Evolutionary conservation across 208 protist species (phyloP).

Genomic region (Trypanosoma grayi): DNA sequence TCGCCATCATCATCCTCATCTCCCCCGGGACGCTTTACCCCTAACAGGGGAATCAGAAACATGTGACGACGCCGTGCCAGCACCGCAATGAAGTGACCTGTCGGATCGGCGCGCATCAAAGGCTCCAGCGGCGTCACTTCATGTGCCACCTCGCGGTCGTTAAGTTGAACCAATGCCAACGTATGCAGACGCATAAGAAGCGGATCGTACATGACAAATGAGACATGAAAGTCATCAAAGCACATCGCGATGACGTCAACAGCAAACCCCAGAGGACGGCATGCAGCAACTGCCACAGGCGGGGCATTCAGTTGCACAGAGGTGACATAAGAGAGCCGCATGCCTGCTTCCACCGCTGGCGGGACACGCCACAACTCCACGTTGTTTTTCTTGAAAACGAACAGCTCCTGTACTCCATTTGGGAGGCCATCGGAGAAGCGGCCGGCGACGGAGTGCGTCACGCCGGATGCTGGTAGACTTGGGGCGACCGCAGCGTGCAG

Average conservation of each 20-base stretch:
- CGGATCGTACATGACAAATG: slow-evolving; percentile 74
- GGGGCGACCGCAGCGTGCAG: slow-evolving; percentile 70
- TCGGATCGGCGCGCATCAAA: slow-evolving; percentile 73
- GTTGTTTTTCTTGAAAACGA: slow-evolving; percentile 69
- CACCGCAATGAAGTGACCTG: slow-evolving; percentile 56
- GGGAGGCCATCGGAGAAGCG: slow-evolving; percentile 41
- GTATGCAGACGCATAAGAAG: slow-evolving; percentile 58
- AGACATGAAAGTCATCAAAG: slow-evolving; percentile 86
- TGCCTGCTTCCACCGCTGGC: neutral
- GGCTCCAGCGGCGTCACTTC: slow-evolving; percentile 46
- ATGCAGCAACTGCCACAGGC: slow-evolving; percentile 43
- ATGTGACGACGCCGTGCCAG: slow-evolving; percentile 63
- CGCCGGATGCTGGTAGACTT: slow-evolving; percentile 61
- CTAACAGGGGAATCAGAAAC: slow-evolving; percentile 64
- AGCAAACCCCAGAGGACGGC: slow-evolving; percentile 43
- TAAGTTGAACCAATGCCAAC: slow-evolving; percentile 74
- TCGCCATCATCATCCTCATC: slow-evolving; percentile 3
- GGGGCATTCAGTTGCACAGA: slow-evolving; percentile 64
- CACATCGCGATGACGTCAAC: slow-evolving; percentile 71
- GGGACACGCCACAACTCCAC: slow-evolving; percentile 58
- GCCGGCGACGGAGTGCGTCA: slow-evolving; percentile 76
- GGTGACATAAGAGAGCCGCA: slow-evolving; percentile 33
- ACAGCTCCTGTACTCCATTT: slow-evolving; percentile 43
- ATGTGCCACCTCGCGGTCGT: slow-evolving; percentile 54
- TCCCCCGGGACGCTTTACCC: slow-evolving; percentile 17